These are phyloP conservation scores for Aspergillus costaricaensis DNA, from an alignment of 2,329 filamentous ascomycete species.

Conservation along the genomic window DNA sequence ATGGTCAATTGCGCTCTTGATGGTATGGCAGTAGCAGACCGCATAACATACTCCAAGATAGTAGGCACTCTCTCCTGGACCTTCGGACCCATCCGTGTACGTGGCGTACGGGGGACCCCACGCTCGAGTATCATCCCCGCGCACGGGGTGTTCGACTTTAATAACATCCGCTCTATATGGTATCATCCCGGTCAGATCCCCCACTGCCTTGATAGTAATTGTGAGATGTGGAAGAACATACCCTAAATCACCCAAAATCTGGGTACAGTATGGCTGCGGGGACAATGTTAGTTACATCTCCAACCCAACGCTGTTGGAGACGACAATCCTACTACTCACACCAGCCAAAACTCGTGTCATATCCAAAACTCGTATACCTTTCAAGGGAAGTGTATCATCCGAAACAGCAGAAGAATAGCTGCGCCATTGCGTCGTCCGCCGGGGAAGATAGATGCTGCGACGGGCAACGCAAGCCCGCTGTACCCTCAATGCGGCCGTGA, in stretches of 20 bases:
- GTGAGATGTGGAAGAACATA: constrained; percentile 48
- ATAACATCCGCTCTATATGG: constrained; percentile 81
- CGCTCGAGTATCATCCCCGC: constrained; percentile 90
- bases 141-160: constrained; percentile 90
- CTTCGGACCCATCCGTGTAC: constrained; percentile 62
- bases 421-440: constrained; percentile 30
- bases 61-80: constrained; percentile 90
- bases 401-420: constrained; percentile 42
- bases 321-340: constrained; percentile 56
- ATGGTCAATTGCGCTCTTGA: constrained; percentile 9
- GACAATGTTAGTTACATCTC: constrained; percentile 6
- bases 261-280: constrained; percentile 87
- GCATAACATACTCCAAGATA: constrained; percentile 73
- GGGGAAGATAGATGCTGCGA: constrained; percentile 21
- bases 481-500: constrained; percentile 23
- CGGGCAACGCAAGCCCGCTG: constrained; percentile 24
- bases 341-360: constrained; percentile 96
- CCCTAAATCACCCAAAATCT: constrained; percentile 95
- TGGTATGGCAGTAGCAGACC: neutral
- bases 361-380: constrained; percentile 86
- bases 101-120: constrained; percentile 95
- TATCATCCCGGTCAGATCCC: neutral
- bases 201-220: neutral
- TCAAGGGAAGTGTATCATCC: constrained; percentile 65
- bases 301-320: neutral